phyloP scores from a whole-genome alignment of 1,139 yeast species.

The Protomyces inouyei region DNA sequence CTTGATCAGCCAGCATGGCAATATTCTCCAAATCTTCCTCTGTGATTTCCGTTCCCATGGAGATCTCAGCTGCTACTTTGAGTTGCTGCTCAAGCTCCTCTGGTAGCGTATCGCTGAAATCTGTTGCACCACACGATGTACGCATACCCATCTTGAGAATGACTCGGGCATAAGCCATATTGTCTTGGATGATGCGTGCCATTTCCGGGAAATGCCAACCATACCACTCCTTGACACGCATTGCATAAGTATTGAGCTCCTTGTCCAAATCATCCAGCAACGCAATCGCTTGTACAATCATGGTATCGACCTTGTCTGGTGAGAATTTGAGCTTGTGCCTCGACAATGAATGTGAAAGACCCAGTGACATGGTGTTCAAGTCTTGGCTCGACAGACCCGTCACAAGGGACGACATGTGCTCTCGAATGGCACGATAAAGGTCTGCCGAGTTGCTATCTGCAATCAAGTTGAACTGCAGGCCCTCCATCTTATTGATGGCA shows the following conservation, averaged over 20 bases:
- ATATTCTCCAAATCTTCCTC: conserved; percentile 91
- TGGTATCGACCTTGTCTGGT: conserved; percentile 97
- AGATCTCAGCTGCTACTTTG: conserved; percentile 69
- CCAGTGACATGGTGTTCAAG: conserved; percentile 88
- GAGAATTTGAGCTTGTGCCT: conserved; percentile 98
- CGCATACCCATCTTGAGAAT: conserved; percentile 92
- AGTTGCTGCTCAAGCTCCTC: conserved; percentile 76
- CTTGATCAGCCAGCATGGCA: conserved; percentile 86
- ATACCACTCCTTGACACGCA: conserved; percentile 99
- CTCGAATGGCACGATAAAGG: conserved; percentile 90
- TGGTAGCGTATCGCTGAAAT: conserved; percentile 84
- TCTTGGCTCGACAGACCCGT: conserved; percentile 88
- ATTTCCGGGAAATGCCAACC: conserved; percentile 99
- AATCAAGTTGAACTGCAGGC: conserved; percentile 78
- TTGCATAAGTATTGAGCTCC: conserved; percentile 94
- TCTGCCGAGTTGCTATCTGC: conserved; percentile 94
- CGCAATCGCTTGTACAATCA: conserved; percentile 97
- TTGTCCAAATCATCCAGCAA: conserved; percentile 93
- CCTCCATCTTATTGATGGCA: conserved; percentile 84
- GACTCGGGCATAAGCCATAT: conserved; percentile 83
- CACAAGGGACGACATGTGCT: conserved; percentile 83
- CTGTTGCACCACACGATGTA: conserved; percentile 84
- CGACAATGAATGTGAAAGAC: conserved; percentile 98
- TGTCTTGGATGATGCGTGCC: conserved; percentile 91
- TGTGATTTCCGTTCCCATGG: conserved; percentile 98